Conservation (phyloP, 208 protist species). For the Leishmania lainsoni region DNA sequence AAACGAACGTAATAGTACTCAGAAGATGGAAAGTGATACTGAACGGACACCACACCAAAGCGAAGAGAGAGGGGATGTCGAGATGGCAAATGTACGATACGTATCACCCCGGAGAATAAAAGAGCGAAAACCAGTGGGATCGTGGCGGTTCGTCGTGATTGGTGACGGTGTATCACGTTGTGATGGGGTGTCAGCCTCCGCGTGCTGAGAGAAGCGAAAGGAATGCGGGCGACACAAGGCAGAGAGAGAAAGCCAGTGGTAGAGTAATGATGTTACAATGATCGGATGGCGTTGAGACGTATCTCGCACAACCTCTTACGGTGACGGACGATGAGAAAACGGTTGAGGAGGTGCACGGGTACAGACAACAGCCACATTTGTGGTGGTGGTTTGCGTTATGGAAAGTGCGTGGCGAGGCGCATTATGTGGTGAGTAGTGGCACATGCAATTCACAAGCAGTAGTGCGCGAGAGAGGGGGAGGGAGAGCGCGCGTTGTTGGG, state of each 20-base stretch:
- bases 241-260: neutral
- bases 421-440: neutral
- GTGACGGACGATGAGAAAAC: neutral
- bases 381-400: neutral
- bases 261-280: conserved; percentile 7
- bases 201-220: too few species aligned
- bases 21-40: neutral
- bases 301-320: neutral
- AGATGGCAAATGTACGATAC: neutral
- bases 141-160: neutral
- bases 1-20: neutral
- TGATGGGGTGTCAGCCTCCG: neutral
- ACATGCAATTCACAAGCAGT: neutral
- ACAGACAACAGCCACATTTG: neutral
- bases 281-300: neutral
- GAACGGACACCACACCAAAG: neutral
- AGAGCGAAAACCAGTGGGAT: neutral
- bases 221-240: neutral
- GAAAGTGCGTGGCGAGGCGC: neutral
- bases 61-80: neutral
- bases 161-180: neutral
- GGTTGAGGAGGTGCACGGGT: neutral
- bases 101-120: neutral
- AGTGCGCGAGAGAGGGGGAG: neutral
- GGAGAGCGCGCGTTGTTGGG: neutral